Percentiles rank a stretch among this genome's conserved stretches.
These are phyloP conservation scores for Schizothecium vesticola DNA, from an alignment of 495 filamentous ascomycete species.

Conservation along the genomic window DNA sequence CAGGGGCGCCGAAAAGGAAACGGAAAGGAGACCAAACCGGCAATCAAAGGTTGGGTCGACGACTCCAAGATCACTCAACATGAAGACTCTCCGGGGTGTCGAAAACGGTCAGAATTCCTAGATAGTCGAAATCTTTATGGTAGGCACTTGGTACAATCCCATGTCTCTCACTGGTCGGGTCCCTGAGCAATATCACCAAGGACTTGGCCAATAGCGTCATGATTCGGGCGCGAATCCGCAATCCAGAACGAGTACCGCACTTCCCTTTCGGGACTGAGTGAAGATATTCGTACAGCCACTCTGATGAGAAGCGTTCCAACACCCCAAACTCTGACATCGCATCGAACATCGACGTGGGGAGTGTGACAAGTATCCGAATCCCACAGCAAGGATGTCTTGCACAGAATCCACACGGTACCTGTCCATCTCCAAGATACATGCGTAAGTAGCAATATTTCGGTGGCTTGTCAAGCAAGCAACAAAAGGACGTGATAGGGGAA, in stretches of 20 bases:
- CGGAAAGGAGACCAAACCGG: neutral
- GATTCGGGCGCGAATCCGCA: neutral
- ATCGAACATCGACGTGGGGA: neutral
- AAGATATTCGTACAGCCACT: neutral
- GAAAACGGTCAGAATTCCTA: neutral
- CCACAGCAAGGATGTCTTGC: neutral
- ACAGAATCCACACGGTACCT: neutral
- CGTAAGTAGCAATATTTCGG: neutral
- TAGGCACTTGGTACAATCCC: neutral
- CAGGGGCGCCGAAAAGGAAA: neutral
- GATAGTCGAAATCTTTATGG: neutral
- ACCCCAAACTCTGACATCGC: neutral
- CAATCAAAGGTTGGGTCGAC: neutral
- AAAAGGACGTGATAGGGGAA: neutral
- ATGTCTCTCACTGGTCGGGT: neutral
- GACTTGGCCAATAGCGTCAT: neutral
- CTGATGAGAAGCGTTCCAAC: neutral
- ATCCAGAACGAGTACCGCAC: neutral
- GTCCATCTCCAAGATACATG: neutral
- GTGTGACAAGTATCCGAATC: neutral
- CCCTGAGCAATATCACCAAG: neutral
- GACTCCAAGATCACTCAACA: neutral
- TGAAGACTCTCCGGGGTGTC: neutral
- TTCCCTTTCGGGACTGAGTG: neutral
- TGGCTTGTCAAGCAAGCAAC: neutral